Percentiles rank a stretch among this genome's conserved stretches.
Evolutionary conservation across 2,329 filamentous ascomycete genomes (phyloP).

Genomic region (Diplodia corticola): DNA sequence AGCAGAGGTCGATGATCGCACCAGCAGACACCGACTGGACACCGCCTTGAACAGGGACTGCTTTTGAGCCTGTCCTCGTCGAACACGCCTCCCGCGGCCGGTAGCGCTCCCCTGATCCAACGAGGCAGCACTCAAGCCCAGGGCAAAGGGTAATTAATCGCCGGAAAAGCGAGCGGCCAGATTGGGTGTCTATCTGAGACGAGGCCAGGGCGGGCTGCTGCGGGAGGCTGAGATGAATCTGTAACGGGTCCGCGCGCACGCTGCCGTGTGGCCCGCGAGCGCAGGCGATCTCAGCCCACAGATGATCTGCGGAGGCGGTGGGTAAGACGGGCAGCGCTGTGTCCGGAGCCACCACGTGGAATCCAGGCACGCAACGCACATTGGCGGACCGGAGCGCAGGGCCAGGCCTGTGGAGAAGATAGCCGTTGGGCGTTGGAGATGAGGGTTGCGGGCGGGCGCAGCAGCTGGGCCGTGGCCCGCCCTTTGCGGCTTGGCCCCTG

Average conservation of each 20-base stretch:
- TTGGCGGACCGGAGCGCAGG: neutral
- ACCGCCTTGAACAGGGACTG: no score
- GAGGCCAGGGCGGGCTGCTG: neutral
- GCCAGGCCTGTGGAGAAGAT: neutral
- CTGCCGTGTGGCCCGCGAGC: neutral
- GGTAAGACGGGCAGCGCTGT: constrained; percentile 7
- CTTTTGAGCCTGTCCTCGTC: no score
- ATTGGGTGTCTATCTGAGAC: neutral
- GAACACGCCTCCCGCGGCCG: no score
- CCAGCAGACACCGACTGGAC: no score
- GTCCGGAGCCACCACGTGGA: constrained; percentile 8
- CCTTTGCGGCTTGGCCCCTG: constrained; percentile 13
- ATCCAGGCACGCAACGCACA: neutral
- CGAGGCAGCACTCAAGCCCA: no score
- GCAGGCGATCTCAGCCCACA: constrained; percentile 7
- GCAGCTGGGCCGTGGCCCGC: neutral
- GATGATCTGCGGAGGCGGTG: constrained; percentile 1
- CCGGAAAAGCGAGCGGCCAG: neutral
- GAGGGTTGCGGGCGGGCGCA: neutral
- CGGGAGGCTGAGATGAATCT: neutral
- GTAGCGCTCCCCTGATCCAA: no score
- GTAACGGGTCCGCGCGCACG: neutral
- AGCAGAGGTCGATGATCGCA: no score
- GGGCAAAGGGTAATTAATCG: no score
- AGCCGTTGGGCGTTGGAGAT: constrained; percentile 16